Conservation (phyloP, 441 rosid genomes). For the Pelargonium cotyledonis region DNA sequence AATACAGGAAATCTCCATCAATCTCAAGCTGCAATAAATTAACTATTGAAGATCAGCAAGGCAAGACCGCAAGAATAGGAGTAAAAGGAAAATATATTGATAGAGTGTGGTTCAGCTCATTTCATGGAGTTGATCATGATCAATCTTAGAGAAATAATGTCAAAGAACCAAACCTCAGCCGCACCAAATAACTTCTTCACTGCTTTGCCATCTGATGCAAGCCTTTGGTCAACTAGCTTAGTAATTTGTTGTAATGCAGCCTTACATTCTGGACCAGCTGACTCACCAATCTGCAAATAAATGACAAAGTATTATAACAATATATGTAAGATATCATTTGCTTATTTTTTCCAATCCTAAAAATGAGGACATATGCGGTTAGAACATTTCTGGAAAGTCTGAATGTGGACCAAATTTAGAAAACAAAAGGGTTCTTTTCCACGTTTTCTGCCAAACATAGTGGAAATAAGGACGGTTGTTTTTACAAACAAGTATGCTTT, state of each 20-base stretch:
- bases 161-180: conserved; percentile 47
- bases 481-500: too few relatives aligned
- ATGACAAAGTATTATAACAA: background rate
- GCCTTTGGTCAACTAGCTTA: conserved; percentile 53
- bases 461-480: too few relatives aligned
- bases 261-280: conserved; percentile 89
- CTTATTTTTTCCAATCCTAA: too few relatives aligned
- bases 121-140: background rate
- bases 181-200: conserved; percentile 66
- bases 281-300: conserved; percentile 60
- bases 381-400: too few relatives aligned
- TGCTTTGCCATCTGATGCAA: conserved; percentile 51
- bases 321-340: too few relatives aligned
- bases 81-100: background rate
- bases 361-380: too few relatives aligned
- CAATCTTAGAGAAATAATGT: background rate
- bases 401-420: too few relatives aligned
- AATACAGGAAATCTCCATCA: conserved; percentile 87
- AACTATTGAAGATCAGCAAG: conserved; percentile 19
- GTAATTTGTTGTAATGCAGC: conserved; percentile 66
- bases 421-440: too few relatives aligned
- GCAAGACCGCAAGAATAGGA: background rate
- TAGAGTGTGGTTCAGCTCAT: background rate
- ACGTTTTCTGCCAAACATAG: too few relatives aligned
- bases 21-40: conserved; percentile 55